Evolutionary conservation across 352 stramenopile species (phyloP).

Genomic region (Pythium rhizo-oryzae): DNA sequence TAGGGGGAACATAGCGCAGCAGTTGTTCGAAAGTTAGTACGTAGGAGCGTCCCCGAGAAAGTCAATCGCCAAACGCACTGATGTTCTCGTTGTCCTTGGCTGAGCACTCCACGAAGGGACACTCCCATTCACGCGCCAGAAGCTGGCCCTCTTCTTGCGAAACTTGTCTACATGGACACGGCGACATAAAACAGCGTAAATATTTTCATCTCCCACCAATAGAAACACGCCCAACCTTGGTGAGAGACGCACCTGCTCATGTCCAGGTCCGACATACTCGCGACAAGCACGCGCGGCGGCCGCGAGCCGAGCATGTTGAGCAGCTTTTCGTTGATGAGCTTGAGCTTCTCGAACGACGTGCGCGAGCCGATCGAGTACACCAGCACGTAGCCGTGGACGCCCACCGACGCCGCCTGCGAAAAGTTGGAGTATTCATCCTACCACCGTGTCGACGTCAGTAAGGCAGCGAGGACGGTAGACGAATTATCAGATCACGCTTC

Average conservation of each 20-base stretch:
- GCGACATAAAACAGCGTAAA: not conserved
- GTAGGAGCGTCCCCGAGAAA: not conserved
- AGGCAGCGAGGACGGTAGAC: not conserved
- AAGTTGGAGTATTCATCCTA: constrained; percentile 97
- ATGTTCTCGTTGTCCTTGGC: constrained; percentile 92
- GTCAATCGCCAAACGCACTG: constrained; percentile 54
- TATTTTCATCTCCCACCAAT: not conserved
- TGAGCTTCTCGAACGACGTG: constrained; percentile 95
- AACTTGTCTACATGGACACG: constrained; percentile 58
- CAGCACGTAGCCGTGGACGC: constrained; percentile 95
- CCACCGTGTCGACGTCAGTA: not conserved
- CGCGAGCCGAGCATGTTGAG: constrained; percentile 94
- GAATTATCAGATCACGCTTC: not conserved
- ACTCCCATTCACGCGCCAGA: constrained; percentile 90
- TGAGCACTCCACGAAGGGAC: constrained; percentile 96
- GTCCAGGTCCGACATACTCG: constrained; percentile 95
- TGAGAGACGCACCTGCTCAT: constrained; percentile 74
- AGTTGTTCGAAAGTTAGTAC: not conserved
- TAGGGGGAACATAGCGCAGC: constrained; percentile 30
- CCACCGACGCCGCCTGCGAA: constrained; percentile 94
- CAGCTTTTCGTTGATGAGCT: constrained; percentile 94
- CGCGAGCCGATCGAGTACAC: constrained; percentile 94
- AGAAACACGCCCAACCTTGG: not conserved
- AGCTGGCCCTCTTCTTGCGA: constrained; percentile 84
- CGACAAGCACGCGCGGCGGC: constrained; percentile 93